Conservation (phyloP, 2,329 filamentous ascomycete genomes). For the Spiromastix sp. region DNA sequence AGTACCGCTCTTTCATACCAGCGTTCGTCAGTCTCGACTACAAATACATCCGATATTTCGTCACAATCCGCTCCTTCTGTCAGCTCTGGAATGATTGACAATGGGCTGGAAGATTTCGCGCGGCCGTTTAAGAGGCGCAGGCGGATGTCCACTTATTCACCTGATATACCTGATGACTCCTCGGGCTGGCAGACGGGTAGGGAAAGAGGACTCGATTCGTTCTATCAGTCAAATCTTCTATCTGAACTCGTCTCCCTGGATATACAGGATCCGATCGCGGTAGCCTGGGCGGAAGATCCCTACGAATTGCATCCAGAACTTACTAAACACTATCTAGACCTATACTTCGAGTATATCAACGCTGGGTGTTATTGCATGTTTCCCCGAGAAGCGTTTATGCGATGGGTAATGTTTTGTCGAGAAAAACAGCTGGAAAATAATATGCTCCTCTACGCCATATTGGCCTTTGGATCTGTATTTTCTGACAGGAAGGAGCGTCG, state of each 20-base stretch:
- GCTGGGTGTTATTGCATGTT: slow-evolving; percentile 47
- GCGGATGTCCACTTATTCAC: neutral
- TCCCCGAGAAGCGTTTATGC: slow-evolving; percentile 42
- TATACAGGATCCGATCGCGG: slow-evolving; percentile 20
- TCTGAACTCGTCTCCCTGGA: slow-evolving; percentile 21
- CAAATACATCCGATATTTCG: neutral
- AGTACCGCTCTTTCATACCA: too few species aligned
- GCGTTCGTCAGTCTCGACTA: too few species aligned
- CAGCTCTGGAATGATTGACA: neutral
- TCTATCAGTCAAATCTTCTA: slow-evolving; percentile 22
- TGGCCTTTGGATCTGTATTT: slow-evolving; percentile 49
- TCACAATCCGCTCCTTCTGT: neutral
- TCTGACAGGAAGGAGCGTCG: slow-evolving; percentile 37
- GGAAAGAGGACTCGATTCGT: slow-evolving; percentile 12
- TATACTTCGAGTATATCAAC: slow-evolving; percentile 50
- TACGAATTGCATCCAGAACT: slow-evolving; percentile 40
- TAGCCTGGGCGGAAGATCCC: slow-evolving; percentile 44
- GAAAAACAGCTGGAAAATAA: slow-evolving; percentile 44
- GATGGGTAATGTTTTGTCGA: slow-evolving; percentile 42
- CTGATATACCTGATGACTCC: neutral
- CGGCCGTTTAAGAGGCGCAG: neutral
- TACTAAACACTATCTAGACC: slow-evolving; percentile 42
- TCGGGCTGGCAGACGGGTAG: neutral
- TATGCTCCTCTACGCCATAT: slow-evolving; percentile 51
- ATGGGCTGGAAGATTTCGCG: neutral